A percentile compares a stretch with the other conserved stretches of the same genome.
Conservation (phyloP, 495 filamentous ascomycete species). For the Penicillium pulvis region DNA sequence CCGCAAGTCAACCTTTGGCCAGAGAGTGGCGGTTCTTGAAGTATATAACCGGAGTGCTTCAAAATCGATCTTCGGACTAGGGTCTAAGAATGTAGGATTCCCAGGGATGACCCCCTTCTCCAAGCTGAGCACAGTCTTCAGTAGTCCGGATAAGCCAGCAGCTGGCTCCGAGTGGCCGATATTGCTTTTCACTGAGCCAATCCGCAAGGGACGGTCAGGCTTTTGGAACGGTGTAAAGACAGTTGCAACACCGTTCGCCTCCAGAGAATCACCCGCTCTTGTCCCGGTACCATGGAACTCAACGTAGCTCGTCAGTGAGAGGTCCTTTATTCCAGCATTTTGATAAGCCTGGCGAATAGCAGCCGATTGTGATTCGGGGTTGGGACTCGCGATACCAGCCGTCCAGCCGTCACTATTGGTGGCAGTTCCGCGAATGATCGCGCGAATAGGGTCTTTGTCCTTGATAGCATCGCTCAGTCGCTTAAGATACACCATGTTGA, state of each 20-base stretch:
- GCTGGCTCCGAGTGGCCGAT: not conserved
- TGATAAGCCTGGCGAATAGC: slow-evolving; percentile 29
- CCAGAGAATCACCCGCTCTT: slow-evolving; percentile 1
- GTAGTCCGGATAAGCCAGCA: not conserved
- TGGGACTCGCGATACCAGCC: slow-evolving; percentile 27
- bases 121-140: not conserved
- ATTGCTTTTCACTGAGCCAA: not conserved
- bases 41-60: not conserved
- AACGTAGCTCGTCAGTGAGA: slow-evolving; percentile 19
- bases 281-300: slow-evolving; percentile 21
- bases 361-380: slow-evolving; percentile 22
- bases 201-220: not conserved
- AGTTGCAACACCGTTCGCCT: not conserved
- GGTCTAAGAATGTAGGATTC: not conserved
- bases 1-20: not conserved
- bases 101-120: not conserved
- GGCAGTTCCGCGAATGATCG: slow-evolving; percentile 41
- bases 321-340: slow-evolving; percentile 26
- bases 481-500: slow-evolving; percentile 37
- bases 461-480: slow-evolving; percentile 32
- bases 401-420: slow-evolving; percentile 49
- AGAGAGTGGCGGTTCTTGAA: not conserved
- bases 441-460: slow-evolving; percentile 37
- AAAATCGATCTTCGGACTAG: not conserved
- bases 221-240: not conserved